phyloP scores from a whole-genome alignment of 1,284 basidiomycete species.

The Pyrrhoderma lamaoense region DNA sequence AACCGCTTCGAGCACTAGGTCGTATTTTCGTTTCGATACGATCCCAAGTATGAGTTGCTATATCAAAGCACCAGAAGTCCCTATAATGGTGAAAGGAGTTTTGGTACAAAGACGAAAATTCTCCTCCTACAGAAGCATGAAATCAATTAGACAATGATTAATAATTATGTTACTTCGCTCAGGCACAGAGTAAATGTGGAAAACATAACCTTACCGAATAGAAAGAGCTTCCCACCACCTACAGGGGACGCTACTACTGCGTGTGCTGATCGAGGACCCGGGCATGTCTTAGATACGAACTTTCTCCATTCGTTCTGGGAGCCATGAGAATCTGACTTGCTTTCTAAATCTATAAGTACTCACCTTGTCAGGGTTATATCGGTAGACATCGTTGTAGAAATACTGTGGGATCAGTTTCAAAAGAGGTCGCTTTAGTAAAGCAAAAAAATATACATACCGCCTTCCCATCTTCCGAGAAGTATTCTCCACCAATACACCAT shows the following conservation, averaged over 20 bases:
- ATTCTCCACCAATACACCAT: constrained; percentile 80
- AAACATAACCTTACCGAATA: constrained; percentile 52
- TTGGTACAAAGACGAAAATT: constrained; percentile 82
- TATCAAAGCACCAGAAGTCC: constrained; percentile 80
- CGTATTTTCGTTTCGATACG: constrained; percentile 79
- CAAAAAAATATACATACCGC: constrained; percentile 46
- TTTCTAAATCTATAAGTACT: constrained; percentile 5
- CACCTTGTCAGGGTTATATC: constrained; percentile 77
- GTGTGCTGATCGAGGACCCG: constrained; percentile 80
- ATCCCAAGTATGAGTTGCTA: constrained; percentile 77
- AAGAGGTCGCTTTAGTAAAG: too few relatives aligned
- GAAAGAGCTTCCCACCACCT: constrained; percentile 76
- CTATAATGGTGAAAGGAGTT: constrained; percentile 89
- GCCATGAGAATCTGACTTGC: neutral
- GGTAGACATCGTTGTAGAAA: constrained; percentile 76
- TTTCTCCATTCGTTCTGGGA: constrained; percentile 77
- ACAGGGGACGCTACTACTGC: constrained; percentile 66
- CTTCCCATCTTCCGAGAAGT: constrained; percentile 75
- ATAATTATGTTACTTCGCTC: neutral
- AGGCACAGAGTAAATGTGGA: neutral
- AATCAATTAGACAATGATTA: constrained; percentile 2
- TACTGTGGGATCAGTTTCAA: constrained; percentile 38
- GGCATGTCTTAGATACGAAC: constrained; percentile 76
- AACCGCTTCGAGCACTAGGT: constrained; percentile 80
- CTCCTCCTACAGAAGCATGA: constrained; percentile 49